These are phyloP conservation scores for Xylaria venustula DNA, from an alignment of 495 filamentous ascomycete species.

Conservation along the genomic window DNA sequence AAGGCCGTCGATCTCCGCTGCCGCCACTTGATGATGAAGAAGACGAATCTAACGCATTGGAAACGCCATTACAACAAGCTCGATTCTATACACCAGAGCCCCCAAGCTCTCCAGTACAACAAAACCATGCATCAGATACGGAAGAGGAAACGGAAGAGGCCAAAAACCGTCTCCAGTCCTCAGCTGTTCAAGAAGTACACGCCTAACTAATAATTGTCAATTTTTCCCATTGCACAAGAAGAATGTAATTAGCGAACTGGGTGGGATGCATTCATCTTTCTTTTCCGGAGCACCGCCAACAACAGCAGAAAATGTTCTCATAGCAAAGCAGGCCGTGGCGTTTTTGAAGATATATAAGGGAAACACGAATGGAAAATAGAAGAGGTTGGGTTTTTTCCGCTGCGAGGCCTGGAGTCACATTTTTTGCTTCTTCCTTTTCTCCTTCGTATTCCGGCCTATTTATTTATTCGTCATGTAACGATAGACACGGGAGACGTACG, in stretches of 20 bases:
- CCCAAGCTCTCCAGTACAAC: constrained; percentile 32
- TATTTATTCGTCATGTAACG: constrained; percentile 6
- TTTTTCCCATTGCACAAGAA: neutral
- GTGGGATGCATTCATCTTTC: constrained; percentile 6
- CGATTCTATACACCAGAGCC: constrained; percentile 46
- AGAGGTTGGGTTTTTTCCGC: neutral
- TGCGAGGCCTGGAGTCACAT: neutral
- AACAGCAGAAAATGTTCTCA: constrained; percentile 10
- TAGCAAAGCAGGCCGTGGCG: constrained; percentile 11
- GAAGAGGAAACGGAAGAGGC: constrained; percentile 16
- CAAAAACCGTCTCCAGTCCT: constrained; percentile 36
- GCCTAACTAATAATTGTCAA: constrained; percentile 31
- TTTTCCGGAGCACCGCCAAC: neutral
- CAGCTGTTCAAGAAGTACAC: constrained; percentile 38
- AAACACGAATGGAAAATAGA: constrained; percentile 11
- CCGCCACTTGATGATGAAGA: constrained; percentile 45
- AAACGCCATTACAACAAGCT: constrained; percentile 28
- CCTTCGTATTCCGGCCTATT: neutral
- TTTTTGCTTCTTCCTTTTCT: neutral
- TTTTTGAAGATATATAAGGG: constrained; percentile 7
- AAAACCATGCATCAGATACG: constrained; percentile 16
- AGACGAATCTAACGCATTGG: constrained; percentile 14
- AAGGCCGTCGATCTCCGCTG: constrained; percentile 53
- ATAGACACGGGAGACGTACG: constrained; percentile 3
- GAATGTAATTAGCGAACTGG: neutral